Evolutionary conservation across 371 early-diverging fungal genomes (phyloP).

Genomic region (Cladochytrium tenue): DNA sequence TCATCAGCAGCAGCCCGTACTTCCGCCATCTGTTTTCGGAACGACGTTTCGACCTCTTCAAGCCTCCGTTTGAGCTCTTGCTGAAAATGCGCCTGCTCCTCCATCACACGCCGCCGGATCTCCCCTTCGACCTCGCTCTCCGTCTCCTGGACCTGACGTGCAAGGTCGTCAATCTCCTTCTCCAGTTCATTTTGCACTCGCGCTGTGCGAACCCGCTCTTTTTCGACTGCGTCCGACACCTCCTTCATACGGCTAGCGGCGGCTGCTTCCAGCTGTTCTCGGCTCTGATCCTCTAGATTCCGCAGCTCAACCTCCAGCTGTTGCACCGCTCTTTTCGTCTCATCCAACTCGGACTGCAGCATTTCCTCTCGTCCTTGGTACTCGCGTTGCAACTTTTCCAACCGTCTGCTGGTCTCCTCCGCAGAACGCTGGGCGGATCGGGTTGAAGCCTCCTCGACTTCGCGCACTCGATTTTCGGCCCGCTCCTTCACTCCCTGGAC

Average conservation of each 20-base stretch:
- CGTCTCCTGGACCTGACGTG: neutral
- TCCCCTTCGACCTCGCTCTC: conserved; percentile 1
- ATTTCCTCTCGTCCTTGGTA: conserved; percentile 6
- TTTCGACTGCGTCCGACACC: conserved; percentile 4
- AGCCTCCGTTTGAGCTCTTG: conserved; percentile 3
- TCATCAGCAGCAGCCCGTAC: conserved; percentile 6
- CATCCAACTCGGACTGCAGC: neutral
- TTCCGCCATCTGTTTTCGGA: conserved; percentile 8
- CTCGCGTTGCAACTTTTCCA: conserved; percentile 2
- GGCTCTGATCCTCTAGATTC: conserved; percentile 1
- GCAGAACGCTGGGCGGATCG: neutral
- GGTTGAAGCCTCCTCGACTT: too few species aligned
- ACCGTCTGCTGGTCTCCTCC: neutral
- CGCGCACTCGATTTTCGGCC: conserved; percentile 19
- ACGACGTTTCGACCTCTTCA: conserved; percentile 15
- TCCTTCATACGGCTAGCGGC: neutral
- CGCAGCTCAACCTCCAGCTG: conserved; percentile 5
- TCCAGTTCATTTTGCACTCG: conserved; percentile 8
- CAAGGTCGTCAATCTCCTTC: conserved; percentile 16
- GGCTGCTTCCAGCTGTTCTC: conserved; percentile 7
- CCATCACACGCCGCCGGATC: neutral
- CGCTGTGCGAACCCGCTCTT: conserved; percentile 7
- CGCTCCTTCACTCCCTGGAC: conserved; percentile 10
- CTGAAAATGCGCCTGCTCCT: conserved; percentile 1
- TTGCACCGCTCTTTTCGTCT: conserved; percentile 2